Conservation (phyloP, 345 rosid species). For the Moricandia moricandioides region DNA sequence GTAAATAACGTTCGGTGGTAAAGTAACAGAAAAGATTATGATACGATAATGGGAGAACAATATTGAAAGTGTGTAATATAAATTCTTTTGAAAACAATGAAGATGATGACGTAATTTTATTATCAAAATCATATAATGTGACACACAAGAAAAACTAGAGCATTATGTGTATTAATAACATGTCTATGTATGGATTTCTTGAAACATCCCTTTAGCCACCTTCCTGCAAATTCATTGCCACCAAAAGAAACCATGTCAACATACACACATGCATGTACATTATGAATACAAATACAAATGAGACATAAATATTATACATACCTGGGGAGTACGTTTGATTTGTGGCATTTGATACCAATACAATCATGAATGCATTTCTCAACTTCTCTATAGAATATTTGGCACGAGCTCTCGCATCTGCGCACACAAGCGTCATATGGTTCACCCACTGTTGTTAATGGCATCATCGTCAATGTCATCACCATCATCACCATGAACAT, state of each 20-base stretch:
- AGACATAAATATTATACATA: background rate
- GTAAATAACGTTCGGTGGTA: no score
- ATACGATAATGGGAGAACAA: no score
- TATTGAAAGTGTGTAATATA: background rate
- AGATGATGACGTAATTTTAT: background rate
- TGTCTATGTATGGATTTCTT: background rate
- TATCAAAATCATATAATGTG: background rate
- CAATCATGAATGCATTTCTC: background rate
- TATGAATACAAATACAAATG: background rate
- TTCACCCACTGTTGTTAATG: background rate
- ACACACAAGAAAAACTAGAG: background rate
- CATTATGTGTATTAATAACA: background rate
- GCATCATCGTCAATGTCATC: background rate
- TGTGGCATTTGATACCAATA: background rate
- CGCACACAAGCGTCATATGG: background rate
- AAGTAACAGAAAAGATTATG: no score
- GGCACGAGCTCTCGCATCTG: background rate
- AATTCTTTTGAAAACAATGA: background rate
- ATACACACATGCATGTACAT: background rate
- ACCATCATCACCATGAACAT: background rate
- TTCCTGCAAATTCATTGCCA: background rate
- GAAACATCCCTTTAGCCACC: constrained; percentile 5
- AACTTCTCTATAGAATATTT: background rate
- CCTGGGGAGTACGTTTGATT: background rate
- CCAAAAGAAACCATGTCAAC: constrained; percentile 3